Evolutionary conservation across 306 rosid species (phyloP), one percentile per base, ranked within the genome.

Genomic region (Casuarina equisetifolia): DNA sequence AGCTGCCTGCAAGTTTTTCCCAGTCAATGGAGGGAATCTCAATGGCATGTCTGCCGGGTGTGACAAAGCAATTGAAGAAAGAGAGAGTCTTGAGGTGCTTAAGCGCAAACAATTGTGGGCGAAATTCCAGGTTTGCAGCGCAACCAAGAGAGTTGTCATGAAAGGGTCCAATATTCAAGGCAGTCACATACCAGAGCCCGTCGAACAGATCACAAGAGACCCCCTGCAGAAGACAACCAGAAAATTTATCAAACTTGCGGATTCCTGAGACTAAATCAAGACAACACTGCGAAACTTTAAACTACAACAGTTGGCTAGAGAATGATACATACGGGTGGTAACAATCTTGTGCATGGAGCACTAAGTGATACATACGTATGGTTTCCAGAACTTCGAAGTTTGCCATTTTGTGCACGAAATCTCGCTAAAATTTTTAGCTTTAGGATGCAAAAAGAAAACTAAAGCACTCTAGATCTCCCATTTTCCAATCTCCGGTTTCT

Each of bases 161-260:
- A 76, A 90, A 17, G 2, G 96, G 91, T 82, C 99, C 99, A 77
- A 92, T 82, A 74, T 84, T 88, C 52, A 96, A 39, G n/a, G 73
- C 79, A 73, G 93, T 88, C 48, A 92, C 96, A 83, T 91, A 88
- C 99, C 99, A 96, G 58, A 87, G 59, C 71, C 97, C 99, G 83
- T 91, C 79, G 69, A 84, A 84, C 49, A 87, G 80, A 81, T 96
- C 99, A 87, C 99, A 96, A 40, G 98, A 88, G 13, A 96, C 93
- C 6, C 98, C 99, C 99, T 96, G 90, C 80, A 84, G 48, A 45
- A 61, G 48, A 85, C 85, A 70, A 61, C 45, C 44, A 35, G 48
- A 74, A 5, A 11, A n/a, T 5, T 4, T 36, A 53, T 77, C 79
- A 82, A 71, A 71, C 6, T 36, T 49, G 52, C 42, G 9, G 17